Base-by-base conservation (phyloP, 2,329 filamentous ascomycete genomes). In the Aspergillus sp. region DNA sequence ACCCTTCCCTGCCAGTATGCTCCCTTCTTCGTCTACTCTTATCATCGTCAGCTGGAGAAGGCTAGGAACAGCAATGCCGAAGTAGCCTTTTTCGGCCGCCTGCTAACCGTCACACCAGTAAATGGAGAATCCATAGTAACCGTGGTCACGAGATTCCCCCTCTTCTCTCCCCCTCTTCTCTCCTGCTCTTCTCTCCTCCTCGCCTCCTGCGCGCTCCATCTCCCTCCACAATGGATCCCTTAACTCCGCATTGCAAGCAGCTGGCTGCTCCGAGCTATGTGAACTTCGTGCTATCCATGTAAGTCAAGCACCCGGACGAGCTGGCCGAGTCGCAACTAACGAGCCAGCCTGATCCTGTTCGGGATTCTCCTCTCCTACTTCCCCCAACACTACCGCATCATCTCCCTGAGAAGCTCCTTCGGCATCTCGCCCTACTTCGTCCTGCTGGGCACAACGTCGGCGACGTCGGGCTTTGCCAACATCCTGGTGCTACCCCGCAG, bases 381-480 rank as follows among this genome's bases (percentile, higher is more conserved):
- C 2, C 91, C 91, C 1, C 91, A 98, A 57, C 89, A 96, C 62
- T 75, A 82, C 58, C 86, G 91, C 51, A 96, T 98, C 61, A 84
- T 94, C 46, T 69, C 74, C 25, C 77, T 86, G 34, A 76, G 80
- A 40, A 91, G 85, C 10, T 93, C 89, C 14, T 89, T 93, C 58
- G 91, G 91, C 41, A 88, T 98, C 41, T 95, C 88, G 17, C 89
- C 91, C 6, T 91, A 89, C 61, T 98, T 94, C 55, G 79, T 98
- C 43, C 74, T 96, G 2, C 76, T 98, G n/a, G 91, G 91, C 39
- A 85, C 83, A 15, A 89, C 89, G 1, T 93, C 86, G 5, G 83
- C 83, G 48, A 93, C 83, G 32, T 84, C 82, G 29, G 82, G 84
- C 15, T 86, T 98, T 50, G 85, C 84, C 42, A 96, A 96, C 54